phyloP scores from a whole-genome alignment of 2,329 filamentous ascomycete species.

The Pezicula rhizophila region DNA sequence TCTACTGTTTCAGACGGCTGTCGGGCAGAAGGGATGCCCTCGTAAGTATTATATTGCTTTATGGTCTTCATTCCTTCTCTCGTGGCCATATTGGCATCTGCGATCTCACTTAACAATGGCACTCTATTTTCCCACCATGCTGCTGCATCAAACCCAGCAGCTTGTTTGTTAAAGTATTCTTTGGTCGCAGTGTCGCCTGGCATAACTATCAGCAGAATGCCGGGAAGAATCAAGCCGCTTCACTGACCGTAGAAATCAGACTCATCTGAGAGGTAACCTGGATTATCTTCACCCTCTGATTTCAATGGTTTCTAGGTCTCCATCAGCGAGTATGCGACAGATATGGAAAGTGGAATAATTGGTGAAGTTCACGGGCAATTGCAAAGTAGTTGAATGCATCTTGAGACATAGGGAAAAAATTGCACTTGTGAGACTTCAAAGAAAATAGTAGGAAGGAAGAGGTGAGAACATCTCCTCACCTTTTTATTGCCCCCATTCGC shows the following conservation, averaged over 20 bases:
- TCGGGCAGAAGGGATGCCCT: slow-evolving; percentile 47
- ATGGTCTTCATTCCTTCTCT: slow-evolving; percentile 3
- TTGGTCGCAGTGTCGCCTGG: slow-evolving; percentile 50
- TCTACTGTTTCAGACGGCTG: slow-evolving; percentile 58
- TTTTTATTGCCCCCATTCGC: too few relatives aligned
- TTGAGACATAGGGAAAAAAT: too few relatives aligned
- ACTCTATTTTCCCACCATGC: slow-evolving; percentile 41
- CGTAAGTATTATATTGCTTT: slow-evolving; percentile 51
- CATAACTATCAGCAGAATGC: slow-evolving; percentile 9
- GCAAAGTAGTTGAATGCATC: too few relatives aligned
- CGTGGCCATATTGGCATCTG: slow-evolving; percentile 18
- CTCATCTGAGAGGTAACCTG: slow-evolving; percentile 31
- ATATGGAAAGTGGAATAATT: too few relatives aligned
- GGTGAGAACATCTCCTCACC: too few relatives aligned
- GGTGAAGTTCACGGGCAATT: too few relatives aligned
- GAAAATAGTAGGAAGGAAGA: too few relatives aligned
- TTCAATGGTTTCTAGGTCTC: background rate
- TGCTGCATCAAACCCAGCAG: slow-evolving; percentile 42
- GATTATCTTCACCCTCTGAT: slow-evolving; percentile 2
- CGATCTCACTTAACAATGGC: slow-evolving; percentile 28
- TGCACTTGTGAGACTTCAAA: too few relatives aligned
- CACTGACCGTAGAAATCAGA: slow-evolving; percentile 51
- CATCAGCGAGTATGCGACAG: background rate
- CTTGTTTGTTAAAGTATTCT: slow-evolving; percentile 41
- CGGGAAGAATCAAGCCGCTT: background rate